Base-by-base conservation (phyloP, 768 basidiomycete genomes). In the Lactarius trivialis region DNA sequence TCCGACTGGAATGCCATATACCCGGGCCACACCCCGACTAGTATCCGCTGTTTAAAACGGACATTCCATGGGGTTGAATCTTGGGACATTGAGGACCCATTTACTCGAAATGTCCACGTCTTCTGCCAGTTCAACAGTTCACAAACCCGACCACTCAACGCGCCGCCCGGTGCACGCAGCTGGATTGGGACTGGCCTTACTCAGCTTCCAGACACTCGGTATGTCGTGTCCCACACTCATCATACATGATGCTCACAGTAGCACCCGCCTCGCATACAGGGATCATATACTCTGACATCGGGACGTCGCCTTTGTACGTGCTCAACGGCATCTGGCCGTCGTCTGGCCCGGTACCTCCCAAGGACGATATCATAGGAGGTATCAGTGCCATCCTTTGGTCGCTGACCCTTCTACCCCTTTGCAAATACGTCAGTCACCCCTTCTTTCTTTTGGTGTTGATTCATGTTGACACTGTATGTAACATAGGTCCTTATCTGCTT, bases 361-460 rank as follows among this genome's bases (percentile, higher is more conserved):
- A 74, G 56, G 85, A 88, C 64, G 85, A 87, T 69, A 72, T 86
- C 15, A 81, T 89, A 56, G 85, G 86, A 0, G 81, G 80, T 6
- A 67, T 87, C 54, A 82, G 80, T 60, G 83, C 84, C 24, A 85
- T 88, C 59, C 68, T 88, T 41, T 88, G 85, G 86, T 71, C 84
- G 3, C 69, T 89, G 36, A 82, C 83, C 0, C 72, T 87, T 28
- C 67, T 86, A 24, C 85, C 86, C 0, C 68, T 86, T 52, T 41
- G 83, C 28, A 88, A 86, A 85, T 88, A 87, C 68, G 85, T 82
- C 65, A 24, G 80, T 68, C 24, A 17, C 32, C 63, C 26, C 2
- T 53, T 7, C 11, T 15, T 19, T 32, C 56, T 45, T 33, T 45
- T 48, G 12, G 21, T 45, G 11, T 30, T 8, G 45, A 32, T 24